Evolutionary conservation across 306 rosid genomes (phyloP).

Genomic region (Gastrolobium villosum): DNA sequence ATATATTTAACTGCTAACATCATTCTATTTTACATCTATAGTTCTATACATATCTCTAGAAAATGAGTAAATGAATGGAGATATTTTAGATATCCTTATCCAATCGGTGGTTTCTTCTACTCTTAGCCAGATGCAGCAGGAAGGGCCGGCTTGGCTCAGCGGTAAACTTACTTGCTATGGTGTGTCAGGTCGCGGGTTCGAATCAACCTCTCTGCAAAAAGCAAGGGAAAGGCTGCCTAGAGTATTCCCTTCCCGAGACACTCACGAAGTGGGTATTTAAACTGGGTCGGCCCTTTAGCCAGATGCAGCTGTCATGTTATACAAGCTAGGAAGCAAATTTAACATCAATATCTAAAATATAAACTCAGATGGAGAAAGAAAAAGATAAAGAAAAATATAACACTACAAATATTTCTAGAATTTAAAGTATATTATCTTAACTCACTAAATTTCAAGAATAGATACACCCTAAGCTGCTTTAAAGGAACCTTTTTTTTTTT

Average conservation of each 20-base stretch:
- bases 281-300: too few species aligned
- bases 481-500: too few species aligned
- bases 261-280: too few species aligned
- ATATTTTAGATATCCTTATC: background rate
- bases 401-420: background rate
- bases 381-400: background rate
- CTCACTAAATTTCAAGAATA: background rate
- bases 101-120: background rate
- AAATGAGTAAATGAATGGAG: background rate
- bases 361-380: conserved; percentile 14
- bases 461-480: background rate
- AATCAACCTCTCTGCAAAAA: too few species aligned
- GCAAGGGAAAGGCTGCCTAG: too few species aligned
- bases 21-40: background rate
- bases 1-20: background rate
- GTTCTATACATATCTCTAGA: background rate
- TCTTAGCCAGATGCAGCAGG: background rate
- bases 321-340: conserved; percentile 18
- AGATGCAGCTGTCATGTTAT: background rate
- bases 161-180: too few species aligned
- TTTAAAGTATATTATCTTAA: background rate
- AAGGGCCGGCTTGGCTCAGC: too few species aligned
- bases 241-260: too few species aligned
- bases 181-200: too few species aligned
- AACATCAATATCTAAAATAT: background rate